Evolutionary conservation across 1,284 basidiomycete genomes (phyloP), one percentile per base, ranked within the genome.

Genomic region (Ceraceosorus guamensis): DNA sequence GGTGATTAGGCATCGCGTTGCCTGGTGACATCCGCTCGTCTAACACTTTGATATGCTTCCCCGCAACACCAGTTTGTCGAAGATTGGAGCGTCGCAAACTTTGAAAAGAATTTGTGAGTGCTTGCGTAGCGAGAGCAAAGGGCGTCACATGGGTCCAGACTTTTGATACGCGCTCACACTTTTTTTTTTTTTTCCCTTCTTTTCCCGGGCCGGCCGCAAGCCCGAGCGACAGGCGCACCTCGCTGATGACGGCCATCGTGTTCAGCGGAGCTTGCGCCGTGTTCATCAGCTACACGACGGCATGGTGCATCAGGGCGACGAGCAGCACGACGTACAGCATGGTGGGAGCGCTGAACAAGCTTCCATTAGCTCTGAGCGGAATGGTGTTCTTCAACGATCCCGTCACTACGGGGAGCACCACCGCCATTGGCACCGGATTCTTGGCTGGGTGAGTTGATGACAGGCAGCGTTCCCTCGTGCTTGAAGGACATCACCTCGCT

Each of bases 241-340:
- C 91, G 66, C 81, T 99, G 50, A 79, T 98, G 30, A 86, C 83
- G 57, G 88, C 91, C 5, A 97, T 98, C 74, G 86, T 85, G 6
- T 91, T 98, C 78, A 96, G 92, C 24, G 95, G 95, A 11, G 90
- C 91, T 1, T 92, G 90, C 6, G 95, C 95, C 8, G 93, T 96
- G 34, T 89, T 91, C 54, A 99, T 99, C 73, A 93, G 91, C 34
- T 99, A 93, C 78, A 92, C 91, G 5, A 98, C 95, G 11, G 95
- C 95, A 8, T 98, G 95, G 95, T 98, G 95, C 77, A 86, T 99
- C 46, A 86, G 95, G 48, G 87, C 87, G 31, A 97, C 93, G 32
- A 91, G 89, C 62, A 96, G 91, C 66, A 98, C 95, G 46, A 99
- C 95, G 6, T 99, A 97, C 75, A 91, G 89, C 67, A 98, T 99